Percentiles rank a stretch among this genome's conserved stretches.
These are phyloP conservation scores for Auxenochlorella pyrenoidosa DNA, from an alignment of 139 green algal genomes.

Conservation along the genomic window DNA sequence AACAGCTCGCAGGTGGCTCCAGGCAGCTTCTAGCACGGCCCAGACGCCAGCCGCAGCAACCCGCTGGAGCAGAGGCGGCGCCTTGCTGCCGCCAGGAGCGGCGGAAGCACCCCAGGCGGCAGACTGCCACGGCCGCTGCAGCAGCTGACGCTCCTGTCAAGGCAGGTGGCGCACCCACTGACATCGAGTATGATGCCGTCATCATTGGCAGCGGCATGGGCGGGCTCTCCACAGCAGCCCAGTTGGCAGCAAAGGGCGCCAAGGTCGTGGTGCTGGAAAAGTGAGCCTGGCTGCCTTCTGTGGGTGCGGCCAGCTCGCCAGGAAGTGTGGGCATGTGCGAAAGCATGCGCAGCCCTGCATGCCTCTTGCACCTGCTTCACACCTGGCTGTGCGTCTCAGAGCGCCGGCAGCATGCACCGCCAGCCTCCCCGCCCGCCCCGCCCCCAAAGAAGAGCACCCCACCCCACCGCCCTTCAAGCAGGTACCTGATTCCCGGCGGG, in stretches of 20 bases:
- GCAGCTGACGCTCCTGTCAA: neutral
- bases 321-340: no score
- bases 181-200: conserved; percentile 87
- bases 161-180: conserved; percentile 37
- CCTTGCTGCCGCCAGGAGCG: neutral
- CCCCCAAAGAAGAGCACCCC: no score
- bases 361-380: neutral
- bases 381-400: neutral
- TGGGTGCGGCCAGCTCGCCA: no score
- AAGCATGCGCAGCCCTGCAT: neutral
- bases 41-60: neutral
- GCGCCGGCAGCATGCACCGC: no score
- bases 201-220: conserved; percentile 94
- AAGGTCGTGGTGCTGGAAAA: conserved; percentile 90
- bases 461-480: conserved; percentile 19
- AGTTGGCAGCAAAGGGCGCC: conserved; percentile 82
- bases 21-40: neutral
- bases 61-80: neutral
- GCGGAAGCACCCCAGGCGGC: neutral
- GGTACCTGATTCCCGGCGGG: conserved; percentile 94
- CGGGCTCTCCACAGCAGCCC: conserved; percentile 86
- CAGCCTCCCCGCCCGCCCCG: no score
- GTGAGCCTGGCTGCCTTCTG: conserved; percentile 39
- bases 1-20: neutral
- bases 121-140: neutral